Base-by-base conservation (phyloP, 2,329 filamentous ascomycete species). In the Exophiala xenobiotica region DNA sequence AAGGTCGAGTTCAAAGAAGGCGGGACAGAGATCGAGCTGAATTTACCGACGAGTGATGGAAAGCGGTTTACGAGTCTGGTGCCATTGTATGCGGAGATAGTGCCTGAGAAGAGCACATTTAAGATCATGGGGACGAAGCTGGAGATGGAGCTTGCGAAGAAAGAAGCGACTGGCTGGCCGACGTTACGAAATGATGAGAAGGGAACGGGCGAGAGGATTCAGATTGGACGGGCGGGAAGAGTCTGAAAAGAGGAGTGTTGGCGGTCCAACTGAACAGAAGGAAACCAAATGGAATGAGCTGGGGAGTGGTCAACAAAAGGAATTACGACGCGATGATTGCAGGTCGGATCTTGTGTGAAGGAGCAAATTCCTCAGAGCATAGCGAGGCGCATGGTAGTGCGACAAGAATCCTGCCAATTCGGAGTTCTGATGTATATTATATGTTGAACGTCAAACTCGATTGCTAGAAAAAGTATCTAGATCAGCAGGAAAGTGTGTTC, bases 61-160 rank as follows among this genome's bases (percentile, higher is more conserved):
- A 97, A 96, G 78, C 82, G 88, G 48, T 96, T 90, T 71, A 82
- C 79, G 64, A 78, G 83, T 31, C 78, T 79, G 11, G 81, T 96
- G 54, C 83, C 85, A 12, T 78, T 97, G 19, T 97, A 85, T 66
- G 89, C 81, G 1, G 64, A 77, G 2, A 91, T 99, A 63, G 84
- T 96, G 57, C 70, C 85, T 2, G 84, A 81, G 51, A 84, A 87
- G 68, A 90, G 86, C 61, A 78, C 79, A 50, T 92, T 82, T 74
- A 90, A 88, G 71, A 82, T 96, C 53, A 78, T 96, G 68, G 89
- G 89, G 20, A 95, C 90, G 1, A 96, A 96, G 75, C 74, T 96
- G 45, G 91, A 96, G 71, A 74, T 96, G 64, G 85, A 77, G 22
- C 73, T 96, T 48, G 80, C 69, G 22, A 87, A 87, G 73, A 85